Evolutionary conservation across 2,329 filamentous ascomycete genomes (phyloP).

Genomic region (Paramyrothecium roridum): DNA sequence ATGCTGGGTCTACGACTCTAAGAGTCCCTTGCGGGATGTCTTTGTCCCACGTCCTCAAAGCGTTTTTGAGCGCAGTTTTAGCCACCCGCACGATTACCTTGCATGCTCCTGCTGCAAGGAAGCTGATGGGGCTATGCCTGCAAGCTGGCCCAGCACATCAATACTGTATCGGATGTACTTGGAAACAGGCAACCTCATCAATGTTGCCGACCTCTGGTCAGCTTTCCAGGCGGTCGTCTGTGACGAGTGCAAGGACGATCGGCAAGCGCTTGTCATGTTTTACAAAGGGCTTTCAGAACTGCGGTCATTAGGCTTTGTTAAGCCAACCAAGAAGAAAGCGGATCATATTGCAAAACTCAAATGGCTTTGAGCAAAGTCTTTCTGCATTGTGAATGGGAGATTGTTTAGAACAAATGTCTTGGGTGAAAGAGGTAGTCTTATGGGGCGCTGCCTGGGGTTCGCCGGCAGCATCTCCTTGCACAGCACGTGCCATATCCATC

Average conservation of each 20-base stretch:
- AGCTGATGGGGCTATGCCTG: slow-evolving; percentile 45
- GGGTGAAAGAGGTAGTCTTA: not conserved
- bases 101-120: slow-evolving; percentile 66
- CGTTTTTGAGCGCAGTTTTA: slow-evolving; percentile 68
- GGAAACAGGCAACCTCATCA: slow-evolving; percentile 74
- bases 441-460: not conserved
- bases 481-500: not conserved
- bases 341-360: slow-evolving; percentile 92
- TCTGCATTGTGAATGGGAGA: not conserved
- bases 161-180: slow-evolving; percentile 77
- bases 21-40: slow-evolving; percentile 66
- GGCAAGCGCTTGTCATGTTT: slow-evolving; percentile 69
- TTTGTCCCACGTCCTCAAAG: slow-evolving; percentile 72
- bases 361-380: slow-evolving; percentile 52
- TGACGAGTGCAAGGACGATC: slow-evolving; percentile 39
- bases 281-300: slow-evolving; percentile 84
- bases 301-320: slow-evolving; percentile 81
- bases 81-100: slow-evolving; percentile 73
- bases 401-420: not conserved
- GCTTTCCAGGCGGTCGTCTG: slow-evolving; percentile 67
- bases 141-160: slow-evolving; percentile 66
- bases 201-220: slow-evolving; percentile 75
- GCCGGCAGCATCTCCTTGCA: not conserved
- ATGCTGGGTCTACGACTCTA: slow-evolving; percentile 72
- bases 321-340: slow-evolving; percentile 83